Evolutionary conservation across 352 stramenopile species (phyloP).

Genomic region (Globisporangium viniferum): DNA sequence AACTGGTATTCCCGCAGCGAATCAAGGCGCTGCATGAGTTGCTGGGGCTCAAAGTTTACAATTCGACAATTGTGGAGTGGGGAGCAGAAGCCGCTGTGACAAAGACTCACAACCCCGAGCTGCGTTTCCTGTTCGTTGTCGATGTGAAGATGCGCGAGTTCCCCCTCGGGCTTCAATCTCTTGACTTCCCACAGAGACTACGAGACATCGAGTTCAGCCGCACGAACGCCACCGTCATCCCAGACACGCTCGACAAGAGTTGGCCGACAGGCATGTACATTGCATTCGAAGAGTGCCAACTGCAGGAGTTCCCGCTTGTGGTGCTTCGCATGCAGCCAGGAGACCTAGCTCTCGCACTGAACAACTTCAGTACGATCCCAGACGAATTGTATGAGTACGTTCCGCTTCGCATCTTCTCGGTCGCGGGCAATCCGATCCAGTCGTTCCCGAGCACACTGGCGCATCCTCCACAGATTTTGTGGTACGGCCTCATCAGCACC

Average conservation of each 20-base stretch:
- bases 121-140: slow-evolving; percentile 16
- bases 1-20: slow-evolving; percentile 15
- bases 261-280: slow-evolving; percentile 16
- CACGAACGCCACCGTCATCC: slow-evolving; percentile 9
- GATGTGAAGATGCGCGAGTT: slow-evolving; percentile 14
- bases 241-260: slow-evolving; percentile 10
- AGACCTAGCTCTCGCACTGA: slow-evolving; percentile 7
- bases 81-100: slow-evolving; percentile 7
- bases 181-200: slow-evolving; percentile 6
- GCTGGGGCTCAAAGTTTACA: slow-evolving; percentile 27
- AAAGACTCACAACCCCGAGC: slow-evolving; percentile 5
- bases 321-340: neutral
- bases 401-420: slow-evolving; percentile 5
- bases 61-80: slow-evolving; percentile 29
- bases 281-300: slow-evolving; percentile 13
- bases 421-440: slow-evolving; percentile 8
- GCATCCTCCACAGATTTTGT: slow-evolving; percentile 1
- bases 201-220: slow-evolving; percentile 14
- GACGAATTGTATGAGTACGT: neutral
- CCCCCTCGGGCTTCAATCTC: slow-evolving; percentile 10
- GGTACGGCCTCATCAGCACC: slow-evolving; percentile 3
- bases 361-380: slow-evolving; percentile 10
- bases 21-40: slow-evolving; percentile 20
- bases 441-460: slow-evolving; percentile 3
- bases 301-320: slow-evolving; percentile 9